Percentiles rank a stretch among this genome's conserved stretches.
Conservation (phyloP, 2,329 filamentous ascomycete species). For the Thelonectria olida region DNA sequence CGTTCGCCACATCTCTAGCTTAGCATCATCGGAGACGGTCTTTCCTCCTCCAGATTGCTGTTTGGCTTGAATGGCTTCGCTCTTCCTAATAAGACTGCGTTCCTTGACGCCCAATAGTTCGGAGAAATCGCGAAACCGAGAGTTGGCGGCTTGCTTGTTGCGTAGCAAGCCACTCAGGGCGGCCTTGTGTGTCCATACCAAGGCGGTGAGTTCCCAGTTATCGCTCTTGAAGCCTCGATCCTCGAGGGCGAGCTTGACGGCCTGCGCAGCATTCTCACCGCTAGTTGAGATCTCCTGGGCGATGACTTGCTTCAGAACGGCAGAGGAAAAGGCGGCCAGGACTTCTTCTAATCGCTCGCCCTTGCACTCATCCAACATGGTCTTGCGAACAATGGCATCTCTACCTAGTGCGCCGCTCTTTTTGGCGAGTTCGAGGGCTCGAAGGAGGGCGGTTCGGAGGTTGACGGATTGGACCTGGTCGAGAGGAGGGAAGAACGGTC, state of each 20-base stretch:
- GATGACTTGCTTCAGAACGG: conserved; percentile 77
- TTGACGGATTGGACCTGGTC: conserved; percentile 93
- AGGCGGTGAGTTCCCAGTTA: conserved; percentile 65
- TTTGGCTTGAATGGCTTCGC: conserved; percentile 54
- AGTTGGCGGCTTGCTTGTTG: conserved; percentile 67
- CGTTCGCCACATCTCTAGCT: conserved; percentile 64
- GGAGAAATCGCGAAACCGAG: conserved; percentile 70
- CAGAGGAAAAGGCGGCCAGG: conserved; percentile 83
- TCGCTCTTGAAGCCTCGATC: conserved; percentile 65
- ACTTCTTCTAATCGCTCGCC: conserved; percentile 91
- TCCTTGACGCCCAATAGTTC: conserved; percentile 72
- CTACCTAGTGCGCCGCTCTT: conserved; percentile 85
- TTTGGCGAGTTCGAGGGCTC: conserved; percentile 84
- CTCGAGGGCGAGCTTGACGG: conserved; percentile 66
- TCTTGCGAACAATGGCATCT: conserved; percentile 85
- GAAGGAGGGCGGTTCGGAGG: conserved; percentile 83
- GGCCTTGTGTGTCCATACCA: conserved; percentile 78
- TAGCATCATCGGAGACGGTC: conserved; percentile 53
- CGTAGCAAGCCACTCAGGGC: conserved; percentile 69
- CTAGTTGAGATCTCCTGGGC: conserved; percentile 52
- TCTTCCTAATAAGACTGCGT: conserved; percentile 62
- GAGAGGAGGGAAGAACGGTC: conserved; percentile 88
- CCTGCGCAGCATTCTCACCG: conserved; percentile 56
- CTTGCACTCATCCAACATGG: conserved; percentile 96
- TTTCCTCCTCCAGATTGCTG: conserved; percentile 39